Base-by-base conservation (phyloP, 768 basidiomycete species). In the Arthromyces matolae region DNA sequence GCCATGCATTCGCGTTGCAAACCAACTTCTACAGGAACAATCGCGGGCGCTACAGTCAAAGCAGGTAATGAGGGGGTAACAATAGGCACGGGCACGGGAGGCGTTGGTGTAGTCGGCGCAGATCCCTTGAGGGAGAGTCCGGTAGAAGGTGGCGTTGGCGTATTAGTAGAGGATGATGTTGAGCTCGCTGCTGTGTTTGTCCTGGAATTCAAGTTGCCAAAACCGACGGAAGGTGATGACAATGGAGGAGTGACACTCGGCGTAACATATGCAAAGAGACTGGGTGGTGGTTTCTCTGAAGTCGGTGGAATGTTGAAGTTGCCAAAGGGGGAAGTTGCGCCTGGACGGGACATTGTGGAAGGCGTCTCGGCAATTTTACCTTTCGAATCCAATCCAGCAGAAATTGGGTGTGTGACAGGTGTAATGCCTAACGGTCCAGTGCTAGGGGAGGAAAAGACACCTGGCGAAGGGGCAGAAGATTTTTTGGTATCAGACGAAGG, bases 1-100 rank as follows among this genome's bases (percentile, higher is more conserved):
- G 71, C 37, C 3, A 61, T 55, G 53, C 84, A 84, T 58, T 90
- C 83, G 14, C 73, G 71, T 56, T 88, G 85, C 77, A 92, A 79
- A 8, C 84, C 82, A 45, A 80, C 75, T 50, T 81, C 76, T 51
- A 75, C 56, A 48, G 71, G 50, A 47, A 65, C 49, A 37, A 65
- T 57, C 0, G 53, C 22, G 32, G 25, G 29, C 16, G 27, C 29
- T 31, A 47, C 16, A 8, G 50, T 39, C 3, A 50, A 7, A 16
- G 49, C 27, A 12, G 24, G 34, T 38, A 22, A 24, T 50, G 41
- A 43, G 28, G n/a, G 35, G 42, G 16, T 28, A 22, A 9, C 23
- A 18, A 14, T 9, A 8, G 28, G 37, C 14, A n/a, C 28, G 3
- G 28, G 8, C 8, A 22, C 8, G 4, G 37, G 19, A 44, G 18